Base-by-base conservation (phyloP, 495 filamentous ascomycete genomes). In the Hypoxylon cercidicola region DNA sequence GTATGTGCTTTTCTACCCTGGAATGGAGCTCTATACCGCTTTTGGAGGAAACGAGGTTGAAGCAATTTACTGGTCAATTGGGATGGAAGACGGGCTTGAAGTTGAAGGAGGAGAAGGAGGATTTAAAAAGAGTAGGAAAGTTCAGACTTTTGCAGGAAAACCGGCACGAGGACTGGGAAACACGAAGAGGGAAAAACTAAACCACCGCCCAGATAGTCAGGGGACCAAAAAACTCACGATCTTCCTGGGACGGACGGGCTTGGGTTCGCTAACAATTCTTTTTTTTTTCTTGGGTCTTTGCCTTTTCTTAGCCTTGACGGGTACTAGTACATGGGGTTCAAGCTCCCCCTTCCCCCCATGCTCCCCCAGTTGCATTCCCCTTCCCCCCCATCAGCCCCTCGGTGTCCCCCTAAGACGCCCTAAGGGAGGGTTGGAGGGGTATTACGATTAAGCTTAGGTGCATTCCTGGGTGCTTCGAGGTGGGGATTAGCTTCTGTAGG, bases 191-290 rank as follows among this genome's bases (percentile, higher is more conserved):
- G 62, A 66, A 69, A 66, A 69, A 69, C 61, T 68, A 63, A 60
- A 60, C 64, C 57, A 60, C 68, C 55, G 61, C 61, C 57, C 57
- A 66, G 54, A 23, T 37, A 57, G 48, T 61, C 66, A 65, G 66
- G 66, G 66, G 66, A 61, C 55, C 56, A 43, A 54, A 69, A 73
- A 73, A 69, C 71, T 74, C 71, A 74, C 71, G 71, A 74, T 74
- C 65, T 64, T 68, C 60, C 64, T 56, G 63, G 65, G 55, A 61
- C 50, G 44, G 52, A 16, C 48, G 55, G 49, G 18, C 47, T 34
- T 34, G 40, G 40, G 46, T 48, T 63, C 60, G 64, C 65, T 68
- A 68, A 68, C 60, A 68, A 64, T 55, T 44, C 18, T 19, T 47
- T 47, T 61, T 44, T 52, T 60, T 55, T 49, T 45, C 21, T 55